Evolutionary conservation across 164 flowering plant genomes (phyloP).

Genomic region (Nelumbo lutea): DNA sequence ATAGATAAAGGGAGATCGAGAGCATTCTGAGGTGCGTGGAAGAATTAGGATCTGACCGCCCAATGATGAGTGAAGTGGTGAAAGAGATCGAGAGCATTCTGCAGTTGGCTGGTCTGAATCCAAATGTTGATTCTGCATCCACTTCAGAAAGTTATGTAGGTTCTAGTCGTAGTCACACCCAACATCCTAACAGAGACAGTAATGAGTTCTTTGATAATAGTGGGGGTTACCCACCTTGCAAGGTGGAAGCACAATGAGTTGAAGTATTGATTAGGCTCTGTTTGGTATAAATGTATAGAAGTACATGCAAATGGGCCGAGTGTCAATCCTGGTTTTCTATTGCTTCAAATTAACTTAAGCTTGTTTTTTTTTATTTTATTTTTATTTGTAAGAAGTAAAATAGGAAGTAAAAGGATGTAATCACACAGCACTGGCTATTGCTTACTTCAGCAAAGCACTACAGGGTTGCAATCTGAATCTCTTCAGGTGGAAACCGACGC

Average conservation of each 20-base stretch:
- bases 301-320: too few species aligned
- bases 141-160: constrained; percentile 37
- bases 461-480: too few species aligned
- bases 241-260: constrained; percentile 32
- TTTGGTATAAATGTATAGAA: too few species aligned
- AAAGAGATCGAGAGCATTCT: constrained; percentile 62
- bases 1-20: constrained; percentile 49
- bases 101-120: constrained; percentile 34
- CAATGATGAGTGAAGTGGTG: constrained; percentile 56
- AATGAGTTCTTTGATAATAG: constrained; percentile 29
- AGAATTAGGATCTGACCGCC: constrained; percentile 44
- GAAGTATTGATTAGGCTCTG: neutral
- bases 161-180: constrained; percentile 10
- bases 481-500: too few species aligned
- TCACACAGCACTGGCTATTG: too few species aligned
- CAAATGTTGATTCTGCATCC: constrained; percentile 39
- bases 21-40: constrained; percentile 53
- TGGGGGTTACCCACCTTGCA: constrained; percentile 27
- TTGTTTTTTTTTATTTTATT: too few species aligned
- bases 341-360: too few species aligned
- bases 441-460: too few species aligned
- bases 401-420: too few species aligned
- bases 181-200: constrained; percentile 35
- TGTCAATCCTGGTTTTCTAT: too few species aligned
- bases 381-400: too few species aligned